Evolutionary conservation across 1,284 basidiomycete species (phyloP).

Genomic region (Trametes versicolor): DNA sequence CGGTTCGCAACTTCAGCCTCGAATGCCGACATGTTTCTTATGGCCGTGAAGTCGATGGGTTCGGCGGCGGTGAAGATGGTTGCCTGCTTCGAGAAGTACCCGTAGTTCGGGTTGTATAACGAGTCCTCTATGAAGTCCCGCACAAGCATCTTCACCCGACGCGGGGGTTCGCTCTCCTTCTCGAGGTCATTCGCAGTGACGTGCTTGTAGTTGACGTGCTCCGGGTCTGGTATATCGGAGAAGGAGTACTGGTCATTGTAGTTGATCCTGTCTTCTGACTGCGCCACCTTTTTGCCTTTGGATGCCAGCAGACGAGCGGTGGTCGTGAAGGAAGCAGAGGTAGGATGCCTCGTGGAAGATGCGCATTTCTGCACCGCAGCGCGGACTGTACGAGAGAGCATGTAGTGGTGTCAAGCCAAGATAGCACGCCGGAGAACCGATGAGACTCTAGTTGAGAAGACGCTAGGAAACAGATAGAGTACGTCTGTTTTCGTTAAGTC

Average conservation of each 20-base stretch:
- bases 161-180: constrained; percentile 71
- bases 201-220: constrained; percentile 65
- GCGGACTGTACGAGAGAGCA: constrained; percentile 32
- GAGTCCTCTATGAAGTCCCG: constrained; percentile 98
- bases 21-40: constrained; percentile 81
- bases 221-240: constrained; percentile 55
- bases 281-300: constrained; percentile 49
- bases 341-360: constrained; percentile 3
- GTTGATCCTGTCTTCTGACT: constrained; percentile 68
- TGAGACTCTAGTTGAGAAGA: background rate
- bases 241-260: constrained; percentile 68
- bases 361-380: constrained; percentile 26
- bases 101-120: constrained; percentile 97
- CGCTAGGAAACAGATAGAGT: too few relatives aligned
- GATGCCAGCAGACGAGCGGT: constrained; percentile 10
- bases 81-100: constrained; percentile 95
- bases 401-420: constrained; percentile 19
- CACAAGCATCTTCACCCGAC: constrained; percentile 91
- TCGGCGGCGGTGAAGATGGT: constrained; percentile 84
- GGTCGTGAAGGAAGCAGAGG: constrained; percentile 25
- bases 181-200: constrained; percentile 83
- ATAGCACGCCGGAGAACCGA: background rate
- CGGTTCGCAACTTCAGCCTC: constrained; percentile 82
- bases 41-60: constrained; percentile 75
- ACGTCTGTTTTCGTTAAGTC: too few relatives aligned